phyloP scores from a whole-genome alignment of 208 protist species.

The Leishmania amazonensis region DNA sequence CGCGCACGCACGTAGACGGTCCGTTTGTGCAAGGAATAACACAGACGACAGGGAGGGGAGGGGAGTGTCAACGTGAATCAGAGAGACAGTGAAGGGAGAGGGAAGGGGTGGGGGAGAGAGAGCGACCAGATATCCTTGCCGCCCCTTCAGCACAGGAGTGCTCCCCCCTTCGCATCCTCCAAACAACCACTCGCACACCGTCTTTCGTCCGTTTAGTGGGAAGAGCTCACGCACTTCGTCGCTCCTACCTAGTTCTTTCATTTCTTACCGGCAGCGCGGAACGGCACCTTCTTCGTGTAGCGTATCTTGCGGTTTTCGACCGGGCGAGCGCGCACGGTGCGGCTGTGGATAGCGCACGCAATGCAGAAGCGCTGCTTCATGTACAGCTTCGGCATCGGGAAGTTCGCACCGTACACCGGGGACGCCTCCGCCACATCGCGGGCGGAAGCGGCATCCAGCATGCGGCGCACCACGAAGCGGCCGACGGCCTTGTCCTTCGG shows the following conservation, averaged over 20 bases:
- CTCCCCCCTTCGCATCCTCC: neutral
- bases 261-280: slow-evolving; percentile 47
- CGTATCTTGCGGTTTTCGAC: slow-evolving; percentile 83
- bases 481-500: slow-evolving; percentile 98
- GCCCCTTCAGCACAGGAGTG: neutral
- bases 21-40: neutral
- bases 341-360: slow-evolving; percentile 99
- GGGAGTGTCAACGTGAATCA: neutral
- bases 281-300: slow-evolving; percentile 84
- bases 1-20: too few relatives aligned
- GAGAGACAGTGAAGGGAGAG: neutral
- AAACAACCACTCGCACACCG: neutral
- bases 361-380: slow-evolving; percentile 99
- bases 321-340: slow-evolving; percentile 94
- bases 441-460: slow-evolving; percentile 97
- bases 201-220: neutral
- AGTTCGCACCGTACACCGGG: slow-evolving; percentile 90
- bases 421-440: slow-evolving; percentile 97
- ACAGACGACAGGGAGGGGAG: too few relatives aligned
- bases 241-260: neutral
- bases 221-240: neutral
- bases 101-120: neutral
- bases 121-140: neutral
- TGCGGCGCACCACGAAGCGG: slow-evolving; percentile 98
- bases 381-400: slow-evolving; percentile 99